Evolutionary conservation across 164 flowering plant genomes (phyloP).

Genomic region (Litsea cubeba): DNA sequence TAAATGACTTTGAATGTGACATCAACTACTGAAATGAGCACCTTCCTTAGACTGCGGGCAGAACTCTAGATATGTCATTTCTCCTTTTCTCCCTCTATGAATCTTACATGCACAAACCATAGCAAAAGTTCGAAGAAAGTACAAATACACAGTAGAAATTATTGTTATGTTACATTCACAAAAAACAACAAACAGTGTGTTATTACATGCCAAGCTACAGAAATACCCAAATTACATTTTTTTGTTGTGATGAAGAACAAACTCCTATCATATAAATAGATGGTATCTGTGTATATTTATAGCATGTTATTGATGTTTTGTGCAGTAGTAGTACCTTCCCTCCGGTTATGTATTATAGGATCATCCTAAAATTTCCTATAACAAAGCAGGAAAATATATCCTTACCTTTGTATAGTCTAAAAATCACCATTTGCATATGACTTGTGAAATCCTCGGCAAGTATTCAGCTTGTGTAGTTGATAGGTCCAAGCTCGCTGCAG

Average conservation of each 20-base stretch:
- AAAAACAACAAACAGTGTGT: neutral
- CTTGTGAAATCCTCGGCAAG: neutral
- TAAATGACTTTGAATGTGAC: too few relatives aligned
- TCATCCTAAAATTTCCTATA: neutral
- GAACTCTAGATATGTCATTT: too few relatives aligned
- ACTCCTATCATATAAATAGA: neutral
- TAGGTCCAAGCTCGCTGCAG: slow-evolving; percentile 19
- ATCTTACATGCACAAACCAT: neutral
- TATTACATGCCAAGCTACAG: neutral
- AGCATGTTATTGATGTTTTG: neutral
- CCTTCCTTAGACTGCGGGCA: too few relatives aligned
- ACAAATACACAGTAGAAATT: neutral
- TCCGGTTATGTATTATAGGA: neutral
- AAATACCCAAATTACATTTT: neutral
- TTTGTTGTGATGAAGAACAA: neutral
- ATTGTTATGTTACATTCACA: neutral
- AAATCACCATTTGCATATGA: neutral
- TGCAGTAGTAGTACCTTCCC: neutral
- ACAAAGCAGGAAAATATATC: neutral
- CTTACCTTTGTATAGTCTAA: slow-evolving; percentile 4
- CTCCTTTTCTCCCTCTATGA: neutral
- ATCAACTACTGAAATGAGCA: too few relatives aligned
- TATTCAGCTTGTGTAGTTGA: slow-evolving; percentile 24
- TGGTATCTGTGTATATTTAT: neutral
- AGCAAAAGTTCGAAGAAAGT: too few relatives aligned